These are phyloP conservation scores for Cordyceps pruinosa DNA, from an alignment of 2,329 filamentous ascomycete species.

Conservation along the genomic window DNA sequence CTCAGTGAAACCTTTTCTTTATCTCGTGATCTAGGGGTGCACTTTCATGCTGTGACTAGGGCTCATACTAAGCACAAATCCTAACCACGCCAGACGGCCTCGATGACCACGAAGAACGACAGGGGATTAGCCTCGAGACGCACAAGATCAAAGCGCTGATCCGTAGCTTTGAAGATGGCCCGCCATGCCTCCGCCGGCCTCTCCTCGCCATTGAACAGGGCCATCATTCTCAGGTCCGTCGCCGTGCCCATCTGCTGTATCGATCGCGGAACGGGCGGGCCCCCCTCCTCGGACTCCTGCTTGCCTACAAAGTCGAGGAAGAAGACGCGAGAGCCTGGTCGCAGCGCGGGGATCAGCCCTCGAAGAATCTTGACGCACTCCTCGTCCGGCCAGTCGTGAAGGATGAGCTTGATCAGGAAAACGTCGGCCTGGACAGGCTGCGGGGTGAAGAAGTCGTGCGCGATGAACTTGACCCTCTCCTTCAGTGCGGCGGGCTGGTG, in stretches of 20 bases:
- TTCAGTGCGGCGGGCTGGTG: conserved; percentile 28
- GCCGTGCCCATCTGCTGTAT: conserved; percentile 33
- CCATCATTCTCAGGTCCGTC: conserved; percentile 45
- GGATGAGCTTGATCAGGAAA: conserved; percentile 46
- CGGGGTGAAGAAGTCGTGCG: conserved; percentile 33
- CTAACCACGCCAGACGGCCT: conserved; percentile 29
- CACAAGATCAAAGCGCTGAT: conserved; percentile 37
- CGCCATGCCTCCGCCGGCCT: conserved; percentile 39
- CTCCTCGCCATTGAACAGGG: conserved; percentile 42
- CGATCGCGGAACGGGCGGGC: conserved; percentile 26
- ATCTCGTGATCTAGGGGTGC: background rate
- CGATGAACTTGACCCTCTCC: conserved; percentile 28
- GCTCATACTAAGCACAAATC: background rate
- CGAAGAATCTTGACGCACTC: conserved; percentile 34
- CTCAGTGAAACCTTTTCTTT: background rate
- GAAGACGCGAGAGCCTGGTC: conserved; percentile 34
- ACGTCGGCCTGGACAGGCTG: conserved; percentile 37
- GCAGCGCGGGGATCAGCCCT: conserved; percentile 36
- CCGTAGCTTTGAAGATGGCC: conserved; percentile 36
- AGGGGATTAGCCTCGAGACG: conserved; percentile 28
- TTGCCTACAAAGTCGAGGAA: conserved; percentile 33
- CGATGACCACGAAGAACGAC: conserved; percentile 30
- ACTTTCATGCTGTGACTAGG: background rate
- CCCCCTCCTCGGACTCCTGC: conserved; percentile 21
- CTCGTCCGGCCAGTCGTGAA: conserved; percentile 49